These are phyloP conservation scores for Tilletia setariae DNA, from an alignment of 1,284 basidiomycete genomes.

Conservation along the genomic window DNA sequence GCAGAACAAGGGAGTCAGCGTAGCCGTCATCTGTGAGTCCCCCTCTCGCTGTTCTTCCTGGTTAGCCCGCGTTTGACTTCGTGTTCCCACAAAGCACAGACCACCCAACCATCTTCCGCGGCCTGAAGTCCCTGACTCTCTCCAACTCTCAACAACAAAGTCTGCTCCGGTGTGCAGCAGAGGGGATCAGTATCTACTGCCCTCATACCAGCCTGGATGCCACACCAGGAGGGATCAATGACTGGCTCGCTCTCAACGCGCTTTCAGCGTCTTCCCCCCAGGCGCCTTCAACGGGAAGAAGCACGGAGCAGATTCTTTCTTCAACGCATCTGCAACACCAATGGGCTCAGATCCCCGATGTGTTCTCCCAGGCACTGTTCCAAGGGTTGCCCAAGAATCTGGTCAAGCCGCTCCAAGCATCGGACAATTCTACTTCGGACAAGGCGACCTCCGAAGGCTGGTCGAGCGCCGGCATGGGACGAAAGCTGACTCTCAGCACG, in stretches of 20 bases:
- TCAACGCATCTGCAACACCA: conserved; percentile 5
- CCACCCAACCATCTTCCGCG: conserved; percentile 83
- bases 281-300: conserved; percentile 20
- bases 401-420: background rate
- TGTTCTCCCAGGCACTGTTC: no score
- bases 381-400: no score
- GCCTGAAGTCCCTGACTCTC: conserved; percentile 73
- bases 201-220: conserved; percentile 84
- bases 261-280: background rate
- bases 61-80: conserved; percentile 50
- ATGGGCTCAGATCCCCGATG: background rate
- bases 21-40: conserved; percentile 71
- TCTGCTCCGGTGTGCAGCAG: conserved; percentile 72
- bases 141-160: conserved; percentile 74
- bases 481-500: conserved; percentile 24
- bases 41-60: conserved; percentile 63
- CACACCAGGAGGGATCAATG: conserved; percentile 76
- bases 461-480: conserved; percentile 30
- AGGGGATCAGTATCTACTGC: conserved; percentile 78
- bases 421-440: background rate
- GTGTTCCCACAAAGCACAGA: conserved; percentile 50
- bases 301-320: background rate
- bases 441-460: background rate
- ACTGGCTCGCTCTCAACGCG: conserved; percentile 47
- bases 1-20: conserved; percentile 41